Evolutionary conservation across 2,329 filamentous ascomycete species (phyloP).

Genomic region (Beauveria asiatica): DNA sequence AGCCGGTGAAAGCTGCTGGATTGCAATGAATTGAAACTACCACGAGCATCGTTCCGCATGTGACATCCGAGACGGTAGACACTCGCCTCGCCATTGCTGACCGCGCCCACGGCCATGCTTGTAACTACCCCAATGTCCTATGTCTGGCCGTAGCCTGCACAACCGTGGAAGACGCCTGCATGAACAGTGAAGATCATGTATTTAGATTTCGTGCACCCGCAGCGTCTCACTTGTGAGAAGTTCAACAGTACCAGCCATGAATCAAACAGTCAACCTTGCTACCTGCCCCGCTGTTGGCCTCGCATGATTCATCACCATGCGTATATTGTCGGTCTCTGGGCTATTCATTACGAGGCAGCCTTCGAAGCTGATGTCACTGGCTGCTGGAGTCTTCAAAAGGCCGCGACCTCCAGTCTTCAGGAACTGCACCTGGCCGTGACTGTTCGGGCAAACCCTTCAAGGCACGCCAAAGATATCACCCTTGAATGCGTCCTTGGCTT

Average conservation of each 20-base stretch:
- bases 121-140: no score
- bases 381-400: conserved; percentile 25
- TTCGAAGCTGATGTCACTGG: conserved; percentile 23
- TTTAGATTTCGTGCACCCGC: no score
- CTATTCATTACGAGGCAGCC: conserved; percentile 20
- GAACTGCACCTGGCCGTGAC: conserved; percentile 24
- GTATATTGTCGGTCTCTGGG: no score
- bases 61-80: background rate
- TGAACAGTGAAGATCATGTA: no score
- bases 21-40: conserved; percentile 23
- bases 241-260: background rate
- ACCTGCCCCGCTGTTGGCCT: no score
- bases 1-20: conserved; percentile 25
- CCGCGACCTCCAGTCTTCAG: conserved; percentile 29
- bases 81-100: no score
- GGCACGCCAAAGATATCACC: conserved; percentile 30
- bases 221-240: no score
- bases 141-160: no score
- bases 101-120: no score
- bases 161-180: no score
- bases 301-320: background rate
- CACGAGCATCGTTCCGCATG: rapidly evolving
- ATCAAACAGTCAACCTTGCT: no score
- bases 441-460: conserved; percentile 29
- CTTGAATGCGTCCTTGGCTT: conserved; percentile 26